A percentile compares a stretch with the other conserved stretches of the same genome.
phyloP scores from a whole-genome alignment of 2,329 filamentous ascomycete species.

The Lomentospora prolificans region DNA sequence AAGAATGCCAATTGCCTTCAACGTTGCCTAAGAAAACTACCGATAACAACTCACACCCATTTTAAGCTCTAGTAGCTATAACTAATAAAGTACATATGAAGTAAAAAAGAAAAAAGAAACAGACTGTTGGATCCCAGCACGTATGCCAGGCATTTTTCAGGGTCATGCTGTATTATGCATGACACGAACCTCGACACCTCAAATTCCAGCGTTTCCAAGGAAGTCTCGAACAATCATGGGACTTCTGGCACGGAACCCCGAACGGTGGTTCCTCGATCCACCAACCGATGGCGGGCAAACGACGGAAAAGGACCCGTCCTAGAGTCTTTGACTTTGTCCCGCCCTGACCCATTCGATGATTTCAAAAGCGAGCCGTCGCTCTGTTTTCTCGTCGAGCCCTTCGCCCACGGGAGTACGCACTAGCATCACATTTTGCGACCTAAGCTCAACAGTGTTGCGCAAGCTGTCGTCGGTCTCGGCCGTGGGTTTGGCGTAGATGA shows the following conservation, averaged over 20 bases:
- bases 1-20: too few species aligned
- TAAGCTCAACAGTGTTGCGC: conserved; percentile 31
- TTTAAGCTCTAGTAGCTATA: too few species aligned
- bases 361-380: conserved; percentile 75
- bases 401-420: conserved; percentile 35
- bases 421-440: conserved; percentile 31
- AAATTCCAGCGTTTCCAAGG: too few species aligned
- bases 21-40: too few species aligned
- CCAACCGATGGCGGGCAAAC: background rate
- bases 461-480: conserved; percentile 25
- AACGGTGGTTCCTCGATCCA: background rate
- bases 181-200: too few species aligned
- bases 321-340: conserved; percentile 18
- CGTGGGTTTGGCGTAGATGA: conserved; percentile 51
- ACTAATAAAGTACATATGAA: too few species aligned
- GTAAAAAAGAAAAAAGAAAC: too few species aligned
- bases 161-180: too few species aligned
- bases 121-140: too few species aligned
- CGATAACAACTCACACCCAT: too few species aligned
- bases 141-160: too few species aligned
- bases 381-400: conserved; percentile 55
- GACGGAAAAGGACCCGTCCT: background rate
- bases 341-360: conserved; percentile 68
- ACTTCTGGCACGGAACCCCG: background rate
- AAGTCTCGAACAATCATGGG: too few species aligned